phyloP scores from a whole-genome alignment of 176 grass and related monocot genomes.

The Phyllostachys edulis region DNA sequence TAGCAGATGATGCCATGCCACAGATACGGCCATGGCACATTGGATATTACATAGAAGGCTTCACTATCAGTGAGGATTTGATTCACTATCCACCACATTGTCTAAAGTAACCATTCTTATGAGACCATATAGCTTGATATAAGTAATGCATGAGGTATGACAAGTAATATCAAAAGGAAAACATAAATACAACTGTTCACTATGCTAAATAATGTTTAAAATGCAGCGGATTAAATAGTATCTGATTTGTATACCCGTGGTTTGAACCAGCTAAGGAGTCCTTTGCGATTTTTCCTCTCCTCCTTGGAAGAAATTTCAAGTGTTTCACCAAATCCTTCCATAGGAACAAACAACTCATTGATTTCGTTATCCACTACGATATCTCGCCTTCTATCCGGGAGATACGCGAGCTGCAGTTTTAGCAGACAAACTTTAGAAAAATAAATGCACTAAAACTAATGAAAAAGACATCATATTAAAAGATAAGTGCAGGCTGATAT shows the following conservation, averaged over 20 bases:
- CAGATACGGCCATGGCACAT: neutral
- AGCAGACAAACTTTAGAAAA: slow-evolving; percentile 31
- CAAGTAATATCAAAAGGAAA: neutral
- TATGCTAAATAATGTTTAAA: slow-evolving; percentile 16
- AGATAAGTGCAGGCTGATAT: slow-evolving; percentile 24
- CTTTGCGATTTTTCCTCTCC: slow-evolving; percentile 58
- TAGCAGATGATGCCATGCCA: too few relatives aligned
- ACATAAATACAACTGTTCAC: neutral
- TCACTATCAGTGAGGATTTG: neutral
- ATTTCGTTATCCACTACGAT: slow-evolving; percentile 53
- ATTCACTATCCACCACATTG: neutral
- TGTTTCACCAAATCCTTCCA: slow-evolving; percentile 70
- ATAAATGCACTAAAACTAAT: slow-evolving; percentile 11
- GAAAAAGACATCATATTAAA: neutral
- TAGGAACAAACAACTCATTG: slow-evolving; percentile 52
- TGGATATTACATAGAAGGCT: slow-evolving; percentile 4
- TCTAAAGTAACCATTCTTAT: neutral
- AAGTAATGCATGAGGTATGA: neutral
- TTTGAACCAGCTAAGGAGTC: slow-evolving; percentile 82
- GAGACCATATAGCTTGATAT: neutral
- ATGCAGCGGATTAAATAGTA: neutral
- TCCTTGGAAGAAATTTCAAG: slow-evolving; percentile 64
- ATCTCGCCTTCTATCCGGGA: slow-evolving; percentile 71
- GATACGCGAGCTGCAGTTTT: slow-evolving; percentile 66
- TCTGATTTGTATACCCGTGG: slow-evolving; percentile 49